Evolutionary conservation across 257 asterid genomes (phyloP).

Genomic region (Solanum dulcamara): DNA sequence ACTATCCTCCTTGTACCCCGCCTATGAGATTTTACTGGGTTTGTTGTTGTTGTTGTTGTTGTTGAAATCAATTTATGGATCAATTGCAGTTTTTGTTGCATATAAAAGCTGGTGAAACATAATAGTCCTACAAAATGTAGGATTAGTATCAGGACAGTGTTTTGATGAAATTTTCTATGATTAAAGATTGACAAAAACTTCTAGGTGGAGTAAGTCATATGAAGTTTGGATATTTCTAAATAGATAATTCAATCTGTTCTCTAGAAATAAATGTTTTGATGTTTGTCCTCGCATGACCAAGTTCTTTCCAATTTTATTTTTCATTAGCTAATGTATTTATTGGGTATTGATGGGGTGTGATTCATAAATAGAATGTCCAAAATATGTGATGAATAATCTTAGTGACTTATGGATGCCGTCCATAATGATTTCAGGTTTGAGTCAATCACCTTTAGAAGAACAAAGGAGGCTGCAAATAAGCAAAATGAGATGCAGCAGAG

Average conservation of each 20-base stretch:
- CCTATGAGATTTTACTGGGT: background rate
- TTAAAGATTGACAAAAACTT: background rate
- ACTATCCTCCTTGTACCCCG: background rate
- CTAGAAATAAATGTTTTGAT: background rate
- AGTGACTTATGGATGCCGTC: background rate
- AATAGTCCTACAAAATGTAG: background rate
- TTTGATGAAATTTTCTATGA: background rate
- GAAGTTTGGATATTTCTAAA: background rate
- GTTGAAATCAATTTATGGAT: background rate
- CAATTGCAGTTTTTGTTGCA: background rate
- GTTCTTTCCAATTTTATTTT: background rate
- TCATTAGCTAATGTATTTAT: background rate
- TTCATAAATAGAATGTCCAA: background rate
- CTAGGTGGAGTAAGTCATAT: background rate
- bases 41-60: background rate
- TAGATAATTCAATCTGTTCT: background rate
- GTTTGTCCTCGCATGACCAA: background rate
- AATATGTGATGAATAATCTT: background rate
- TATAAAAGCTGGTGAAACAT: background rate
- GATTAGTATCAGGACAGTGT: background rate
- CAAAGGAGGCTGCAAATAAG: conserved; percentile 56
- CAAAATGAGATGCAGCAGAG: conserved; percentile 84
- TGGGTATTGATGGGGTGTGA: background rate
- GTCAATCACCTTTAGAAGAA: conserved; percentile 64
- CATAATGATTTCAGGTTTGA: conserved; percentile 60